These are phyloP conservation scores for Claviceps lovelessii DNA, from an alignment of 2,329 filamentous ascomycete genomes.

Conservation along the genomic window DNA sequence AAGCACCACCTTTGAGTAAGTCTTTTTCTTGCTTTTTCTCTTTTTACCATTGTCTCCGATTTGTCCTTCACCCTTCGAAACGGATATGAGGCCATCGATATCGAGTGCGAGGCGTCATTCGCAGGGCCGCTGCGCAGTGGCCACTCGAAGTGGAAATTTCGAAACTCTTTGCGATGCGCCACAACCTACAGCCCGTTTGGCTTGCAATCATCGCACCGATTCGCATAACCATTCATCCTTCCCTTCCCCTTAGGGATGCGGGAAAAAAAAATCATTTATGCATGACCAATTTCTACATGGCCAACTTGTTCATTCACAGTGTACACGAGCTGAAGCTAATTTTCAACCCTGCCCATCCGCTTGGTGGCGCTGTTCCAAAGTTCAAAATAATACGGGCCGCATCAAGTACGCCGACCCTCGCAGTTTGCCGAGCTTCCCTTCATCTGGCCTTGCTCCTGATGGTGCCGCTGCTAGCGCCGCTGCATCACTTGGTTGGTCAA, in stretches of 20 bases:
- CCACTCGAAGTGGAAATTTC: too few relatives aligned
- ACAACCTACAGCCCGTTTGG: too few relatives aligned
- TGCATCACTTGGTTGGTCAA: constrained; percentile 58
- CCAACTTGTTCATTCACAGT: too few relatives aligned
- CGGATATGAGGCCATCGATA: neutral
- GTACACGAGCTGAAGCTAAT: neutral
- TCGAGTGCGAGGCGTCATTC: neutral
- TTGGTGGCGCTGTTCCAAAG: neutral
- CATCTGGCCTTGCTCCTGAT: constrained; percentile 42
- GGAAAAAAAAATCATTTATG: too few relatives aligned
- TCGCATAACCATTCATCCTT: too few relatives aligned
- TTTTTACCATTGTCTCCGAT: neutral
- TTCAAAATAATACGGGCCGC: constrained; percentile 20
- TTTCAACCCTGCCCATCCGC: neutral
- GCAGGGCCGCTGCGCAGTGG: too few relatives aligned
- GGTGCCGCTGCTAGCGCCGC: constrained; percentile 57
- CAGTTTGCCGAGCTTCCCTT: constrained; percentile 62
- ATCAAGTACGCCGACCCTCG: constrained; percentile 59
- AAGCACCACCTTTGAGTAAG: constrained; percentile 6
- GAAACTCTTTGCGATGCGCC: neutral
- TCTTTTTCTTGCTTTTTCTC: neutral
- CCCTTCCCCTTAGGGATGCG: too few relatives aligned
- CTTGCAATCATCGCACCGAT: too few relatives aligned
- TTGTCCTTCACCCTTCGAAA: neutral
- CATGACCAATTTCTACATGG: too few relatives aligned